Evolutionary conservation across 2,329 filamentous ascomycete genomes (phyloP), one percentile per base, ranked within the genome.

Genomic region (Phialophora chinensis): DNA sequence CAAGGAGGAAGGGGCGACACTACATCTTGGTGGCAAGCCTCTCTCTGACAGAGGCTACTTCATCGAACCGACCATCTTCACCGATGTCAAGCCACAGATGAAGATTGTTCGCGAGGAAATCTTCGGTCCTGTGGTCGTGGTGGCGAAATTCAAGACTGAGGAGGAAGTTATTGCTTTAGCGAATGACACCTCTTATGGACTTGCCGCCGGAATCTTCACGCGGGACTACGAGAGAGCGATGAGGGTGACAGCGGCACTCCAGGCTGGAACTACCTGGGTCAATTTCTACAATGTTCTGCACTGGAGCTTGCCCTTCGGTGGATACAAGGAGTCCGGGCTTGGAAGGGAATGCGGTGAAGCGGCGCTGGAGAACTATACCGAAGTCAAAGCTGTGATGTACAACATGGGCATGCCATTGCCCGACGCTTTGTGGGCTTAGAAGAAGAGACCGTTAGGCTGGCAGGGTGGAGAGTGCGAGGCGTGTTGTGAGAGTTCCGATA

Each of bases 1-100:
- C 20, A 90, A 90, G 75, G 82, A 83, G 3, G 88, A 91, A 74
- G 90, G 90, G n/a, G 89, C 89, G 0, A 90, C 82, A 5, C 81
- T 93, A 0, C 80, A 85, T 23, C 77, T 84, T 1, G 90, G 91
- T 14, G 91, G 90, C 17, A 7, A 52, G 14, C 17, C 59, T 1
- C 17, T 44, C 33, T 31, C 20, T 6, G 20, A 35, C n/a, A 38
- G 38, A 12, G 59, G 59, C 1, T 62, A 62, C n/a, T 62, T 88
- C 77, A 84, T 90, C 67, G 76, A 80, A 56, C 86, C 86, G 0
- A 88, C 86, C 6, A 81, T 88, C 72, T 87, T 87, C 77, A 84
- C 82, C 8, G 77, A 86, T 62, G 85, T 87, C 47, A 86, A 81
- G 69, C 81, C 85, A 65, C 72, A 79, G 69, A 87, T 87, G 85